Base-by-base conservation (phyloP, 192 early-diverging fungal species). In the Funneliformis mosseae region DNA sequence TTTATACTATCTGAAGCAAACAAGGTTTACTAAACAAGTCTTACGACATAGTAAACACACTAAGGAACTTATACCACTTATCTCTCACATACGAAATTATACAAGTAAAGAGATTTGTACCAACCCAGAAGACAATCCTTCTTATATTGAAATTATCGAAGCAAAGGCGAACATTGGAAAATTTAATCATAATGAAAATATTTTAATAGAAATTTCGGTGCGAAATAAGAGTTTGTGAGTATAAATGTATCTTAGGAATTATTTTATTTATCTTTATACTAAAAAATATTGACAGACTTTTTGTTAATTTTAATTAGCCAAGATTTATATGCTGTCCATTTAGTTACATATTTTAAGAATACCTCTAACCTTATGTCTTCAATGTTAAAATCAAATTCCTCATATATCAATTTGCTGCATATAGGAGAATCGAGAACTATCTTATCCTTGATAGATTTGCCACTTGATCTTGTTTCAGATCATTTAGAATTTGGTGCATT, bases 341-440 rank as follows among this genome's bases (percentile, higher is more conserved):
- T 70, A 41, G 38, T 42, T 21, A n/a, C n/a, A 10, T 70, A 70
- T 70, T 42, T 70, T 42, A 70, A 43, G 38, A 70, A 43, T n/a
- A 70, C 68, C n/a, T 70, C 16, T n/a, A 12, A 16, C 6, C 10
- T 70, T 42, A 21, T 70, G 42, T 45, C 68, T 10, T 70, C 68
- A 70, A 43, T 42, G n/a, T 8, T 70, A 42, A 70, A 41, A 43
- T 43, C 41, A n/a, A 18, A 41, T 70, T 70, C 68, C 21, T 42
- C 68, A 5, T 42, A 42, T 41, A 70, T 70, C n/a, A 41, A 70
- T 16, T 38, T 70, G 9, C 28, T 70, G 7, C 21, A 16, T 21
- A n/a, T 9, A 21, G 68, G 39, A 9, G 38, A 70, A 70, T n/a
- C 21, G 8, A 41, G 21, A 14, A 70, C 21, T 43, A 70, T 70